Evolutionary conservation across 2,329 filamentous ascomycete genomes (phyloP).

Genomic region (Dactylellina leptospora): DNA sequence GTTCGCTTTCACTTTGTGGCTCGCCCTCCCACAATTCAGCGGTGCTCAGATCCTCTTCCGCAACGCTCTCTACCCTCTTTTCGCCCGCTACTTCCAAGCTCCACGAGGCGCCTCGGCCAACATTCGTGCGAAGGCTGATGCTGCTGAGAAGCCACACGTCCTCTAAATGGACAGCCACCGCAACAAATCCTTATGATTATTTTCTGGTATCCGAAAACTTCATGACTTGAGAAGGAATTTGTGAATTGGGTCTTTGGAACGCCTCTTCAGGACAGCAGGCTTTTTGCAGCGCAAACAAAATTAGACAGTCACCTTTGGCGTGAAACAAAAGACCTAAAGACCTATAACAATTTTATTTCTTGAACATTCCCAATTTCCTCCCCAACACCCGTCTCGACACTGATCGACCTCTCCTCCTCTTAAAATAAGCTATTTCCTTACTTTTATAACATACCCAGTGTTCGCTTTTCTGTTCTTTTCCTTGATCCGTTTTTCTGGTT

Average conservation of each 20-base stretch:
- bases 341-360: not conserved
- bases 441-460: slow-evolving; percentile 13
- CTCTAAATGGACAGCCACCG: slow-evolving; percentile 23
- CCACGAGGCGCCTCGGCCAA: slow-evolving; percentile 79
- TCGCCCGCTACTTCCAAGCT: slow-evolving; percentile 86
- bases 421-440: not conserved
- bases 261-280: not conserved
- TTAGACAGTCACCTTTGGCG: not conserved
- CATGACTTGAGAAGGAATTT: not conserved
- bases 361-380: not conserved
- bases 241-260: not conserved
- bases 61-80: slow-evolving; percentile 89
- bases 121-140: slow-evolving; percentile 86
- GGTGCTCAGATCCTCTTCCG: slow-evolving; percentile 97
- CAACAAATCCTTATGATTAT: too few relatives aligned
- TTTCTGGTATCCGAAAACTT: too few relatives aligned
- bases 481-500: not conserved
- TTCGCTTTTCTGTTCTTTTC: not conserved
- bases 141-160: slow-evolving; percentile 65
- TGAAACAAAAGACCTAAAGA: not conserved
- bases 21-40: slow-evolving; percentile 94
- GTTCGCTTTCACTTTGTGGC: slow-evolving; percentile 96
- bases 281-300: not conserved
- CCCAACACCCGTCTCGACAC: not conserved
- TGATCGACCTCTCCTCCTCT: not conserved